Conservation (phyloP, 371 early-diverging fungal species). For the Rhizopus sp. region DNA sequence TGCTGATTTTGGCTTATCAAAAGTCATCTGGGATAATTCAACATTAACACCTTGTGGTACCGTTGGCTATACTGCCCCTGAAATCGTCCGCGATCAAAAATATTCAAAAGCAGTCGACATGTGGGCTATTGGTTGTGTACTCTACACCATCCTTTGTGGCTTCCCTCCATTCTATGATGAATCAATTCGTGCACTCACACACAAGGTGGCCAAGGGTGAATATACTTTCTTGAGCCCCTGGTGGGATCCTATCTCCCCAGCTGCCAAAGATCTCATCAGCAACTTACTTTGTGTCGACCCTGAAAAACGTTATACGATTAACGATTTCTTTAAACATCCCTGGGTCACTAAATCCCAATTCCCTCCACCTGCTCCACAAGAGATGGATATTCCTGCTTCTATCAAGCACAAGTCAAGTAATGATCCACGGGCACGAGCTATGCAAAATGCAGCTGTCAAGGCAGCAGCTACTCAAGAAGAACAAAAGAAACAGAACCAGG, state of each 20-base stretch:
- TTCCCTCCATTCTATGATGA: constrained; percentile 81
- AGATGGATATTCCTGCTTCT: background rate
- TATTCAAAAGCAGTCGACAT: constrained; percentile 77
- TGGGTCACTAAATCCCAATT: constrained; percentile 63
- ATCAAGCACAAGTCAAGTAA: constrained; percentile 7
- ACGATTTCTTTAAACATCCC: constrained; percentile 78
- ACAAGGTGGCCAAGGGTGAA: constrained; percentile 66
- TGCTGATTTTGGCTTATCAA: constrained; percentile 73
- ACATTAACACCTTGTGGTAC: constrained; percentile 82
- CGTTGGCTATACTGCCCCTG: constrained; percentile 80
- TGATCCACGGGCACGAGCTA: constrained; percentile 26
- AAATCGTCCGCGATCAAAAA: constrained; percentile 67
- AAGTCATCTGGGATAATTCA: constrained; percentile 68
- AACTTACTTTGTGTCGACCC: constrained; percentile 61
- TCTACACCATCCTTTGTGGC: constrained; percentile 77
- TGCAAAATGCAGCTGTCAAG: constrained; percentile 26
- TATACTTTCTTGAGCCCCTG: constrained; percentile 70
- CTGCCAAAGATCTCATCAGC: constrained; percentile 74
- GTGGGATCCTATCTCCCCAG: constrained; percentile 72
- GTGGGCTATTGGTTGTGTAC: constrained; percentile 84
- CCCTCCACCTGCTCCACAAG: constrained; percentile 16
- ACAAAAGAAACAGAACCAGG: constrained; percentile 27
- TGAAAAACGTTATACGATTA: constrained; percentile 57
- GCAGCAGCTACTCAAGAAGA: constrained; percentile 22
- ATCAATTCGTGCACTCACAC: constrained; percentile 57